phyloP scores from a whole-genome alignment of 2,329 filamentous ascomycete species.

The Rutstroemia sp. region DNA sequence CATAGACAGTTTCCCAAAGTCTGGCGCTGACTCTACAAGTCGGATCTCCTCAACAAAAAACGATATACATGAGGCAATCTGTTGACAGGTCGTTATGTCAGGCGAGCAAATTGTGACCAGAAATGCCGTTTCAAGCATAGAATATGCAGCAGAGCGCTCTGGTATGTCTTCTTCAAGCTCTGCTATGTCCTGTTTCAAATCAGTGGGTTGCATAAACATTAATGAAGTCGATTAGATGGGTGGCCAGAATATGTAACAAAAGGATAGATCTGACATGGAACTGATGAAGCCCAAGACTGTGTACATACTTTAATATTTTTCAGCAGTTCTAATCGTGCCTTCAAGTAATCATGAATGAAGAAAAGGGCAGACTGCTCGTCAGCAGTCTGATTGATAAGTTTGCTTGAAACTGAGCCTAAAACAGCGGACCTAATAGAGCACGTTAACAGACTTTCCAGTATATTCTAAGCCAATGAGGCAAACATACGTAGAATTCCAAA shows the following conservation, averaged over 20 bases:
- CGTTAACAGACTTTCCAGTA: not conserved
- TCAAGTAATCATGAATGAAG: constrained; percentile 47
- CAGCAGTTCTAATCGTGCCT: constrained; percentile 46
- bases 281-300: not conserved
- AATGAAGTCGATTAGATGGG: too few species aligned
- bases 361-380: constrained; percentile 23
- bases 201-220: too few species aligned
- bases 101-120: constrained; percentile 58
- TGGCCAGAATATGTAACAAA: constrained; percentile 8
- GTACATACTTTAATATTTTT: constrained; percentile 29
- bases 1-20: constrained; percentile 42
- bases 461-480: not conserved
- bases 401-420: constrained; percentile 25
- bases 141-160: constrained; percentile 45
- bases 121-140: constrained; percentile 54
- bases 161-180: constrained; percentile 46
- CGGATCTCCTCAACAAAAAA: constrained; percentile 55
- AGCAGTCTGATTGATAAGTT: constrained; percentile 19
- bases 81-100: constrained; percentile 57
- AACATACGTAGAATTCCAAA: constrained; percentile 32
- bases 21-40: constrained; percentile 44
- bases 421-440: constrained; percentile 22
- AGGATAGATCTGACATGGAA: not conserved
- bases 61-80: constrained; percentile 54
- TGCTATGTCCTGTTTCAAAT: constrained; percentile 41